Evolutionary conservation across 2,329 filamentous ascomycete genomes (phyloP).

Genomic region (Scortechinia acanthostroma): DNA sequence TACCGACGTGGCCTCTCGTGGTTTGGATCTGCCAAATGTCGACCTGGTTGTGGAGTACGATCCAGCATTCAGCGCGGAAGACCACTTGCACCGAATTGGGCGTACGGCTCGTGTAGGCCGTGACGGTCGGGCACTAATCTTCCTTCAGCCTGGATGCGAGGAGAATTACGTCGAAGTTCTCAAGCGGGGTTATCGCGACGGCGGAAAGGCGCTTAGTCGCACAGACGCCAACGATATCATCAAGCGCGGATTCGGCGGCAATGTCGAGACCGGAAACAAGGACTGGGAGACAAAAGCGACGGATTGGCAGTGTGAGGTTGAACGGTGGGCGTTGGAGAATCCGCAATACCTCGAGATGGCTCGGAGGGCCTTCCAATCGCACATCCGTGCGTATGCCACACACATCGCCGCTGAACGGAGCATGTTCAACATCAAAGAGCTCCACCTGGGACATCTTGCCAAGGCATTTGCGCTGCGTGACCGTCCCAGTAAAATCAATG

Average conservation of each 20-base stretch:
- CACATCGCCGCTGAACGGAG: slow-evolving; percentile 78
- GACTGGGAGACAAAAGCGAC: not conserved
- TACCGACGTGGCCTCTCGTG: slow-evolving; percentile 91
- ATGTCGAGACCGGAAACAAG: not conserved
- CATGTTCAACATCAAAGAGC: slow-evolving; percentile 83
- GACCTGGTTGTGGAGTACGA: slow-evolving; percentile 95
- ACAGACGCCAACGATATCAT: slow-evolving; percentile 59
- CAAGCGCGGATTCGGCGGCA: slow-evolving; percentile 15
- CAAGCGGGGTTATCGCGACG: slow-evolving; percentile 35
- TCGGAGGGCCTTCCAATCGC: slow-evolving; percentile 79
- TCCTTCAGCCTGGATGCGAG: slow-evolving; percentile 83
- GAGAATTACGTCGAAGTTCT: slow-evolving; percentile 82
- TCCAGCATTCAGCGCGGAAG: slow-evolving; percentile 83
- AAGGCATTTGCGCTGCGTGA: slow-evolving; percentile 90
- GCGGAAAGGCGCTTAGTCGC: slow-evolving; percentile 41
- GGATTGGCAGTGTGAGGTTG: not conserved
- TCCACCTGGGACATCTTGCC: slow-evolving; percentile 87
- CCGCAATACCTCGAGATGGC: slow-evolving; percentile 50
- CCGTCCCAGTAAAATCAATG: slow-evolving; percentile 74
- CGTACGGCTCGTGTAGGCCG: slow-evolving; percentile 89
- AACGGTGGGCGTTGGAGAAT: not conserved
- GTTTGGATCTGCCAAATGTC: slow-evolving; percentile 89
- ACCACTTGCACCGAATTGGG: slow-evolving; percentile 90
- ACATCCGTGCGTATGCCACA: slow-evolving; percentile 90
- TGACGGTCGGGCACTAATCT: slow-evolving; percentile 78